phyloP scores from a whole-genome alignment of 1,284 basidiomycete genomes.

The Ceratobasidium sp. region DNA sequence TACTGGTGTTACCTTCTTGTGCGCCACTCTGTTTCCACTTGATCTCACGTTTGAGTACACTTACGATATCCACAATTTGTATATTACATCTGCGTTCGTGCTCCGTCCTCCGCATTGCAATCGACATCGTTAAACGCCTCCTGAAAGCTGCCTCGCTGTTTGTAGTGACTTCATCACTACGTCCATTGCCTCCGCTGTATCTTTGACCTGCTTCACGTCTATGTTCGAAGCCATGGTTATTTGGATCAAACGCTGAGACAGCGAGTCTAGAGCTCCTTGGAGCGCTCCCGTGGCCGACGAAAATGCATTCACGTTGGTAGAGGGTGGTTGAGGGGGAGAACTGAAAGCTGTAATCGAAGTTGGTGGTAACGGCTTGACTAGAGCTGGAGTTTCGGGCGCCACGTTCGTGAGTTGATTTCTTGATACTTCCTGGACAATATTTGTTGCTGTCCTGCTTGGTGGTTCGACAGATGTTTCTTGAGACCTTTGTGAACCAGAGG shows the following conservation, averaged over 20 bases:
- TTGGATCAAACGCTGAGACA: constrained; percentile 67
- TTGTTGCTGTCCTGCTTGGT: not conserved
- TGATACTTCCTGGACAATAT: constrained; percentile 11
- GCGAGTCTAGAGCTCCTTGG: constrained; percentile 65
- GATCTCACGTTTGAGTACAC: constrained; percentile 9
- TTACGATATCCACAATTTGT: constrained; percentile 19
- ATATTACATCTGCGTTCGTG: constrained; percentile 10
- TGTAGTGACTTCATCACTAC: constrained; percentile 74
- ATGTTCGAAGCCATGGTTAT: constrained; percentile 60
- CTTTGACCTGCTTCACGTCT: constrained; percentile 67
- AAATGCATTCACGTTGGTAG: constrained; percentile 52
- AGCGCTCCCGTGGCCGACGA: constrained; percentile 64
- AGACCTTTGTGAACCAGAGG: constrained; percentile 2
- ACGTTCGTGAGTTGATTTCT: not conserved
- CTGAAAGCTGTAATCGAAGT: not conserved
- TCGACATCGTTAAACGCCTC: not conserved
- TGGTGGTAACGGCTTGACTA: constrained; percentile 1
- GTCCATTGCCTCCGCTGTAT: constrained; percentile 76
- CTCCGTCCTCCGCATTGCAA: not conserved
- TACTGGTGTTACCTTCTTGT: not conserved
- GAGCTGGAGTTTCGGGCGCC: not conserved
- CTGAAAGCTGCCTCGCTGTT: constrained; percentile 68
- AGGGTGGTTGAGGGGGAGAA: constrained; percentile 54
- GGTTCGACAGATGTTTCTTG: not conserved
- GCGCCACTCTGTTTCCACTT: not conserved